Base-by-base conservation (phyloP, 805 yeast genomes). In the Candida gorgasii region DNA sequence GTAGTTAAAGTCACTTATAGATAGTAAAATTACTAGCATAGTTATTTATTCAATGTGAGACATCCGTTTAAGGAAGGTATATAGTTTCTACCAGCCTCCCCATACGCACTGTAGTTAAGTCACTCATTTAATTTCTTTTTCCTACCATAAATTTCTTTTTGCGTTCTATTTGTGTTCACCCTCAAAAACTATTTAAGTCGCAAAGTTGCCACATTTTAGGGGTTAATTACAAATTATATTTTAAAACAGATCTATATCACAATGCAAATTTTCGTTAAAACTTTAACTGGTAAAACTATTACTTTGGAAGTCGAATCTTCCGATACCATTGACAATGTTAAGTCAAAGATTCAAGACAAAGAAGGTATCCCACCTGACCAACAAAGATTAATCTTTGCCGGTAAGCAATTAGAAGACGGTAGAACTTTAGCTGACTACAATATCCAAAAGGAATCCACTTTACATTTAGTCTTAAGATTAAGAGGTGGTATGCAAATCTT, bases 351-450 rank as follows among this genome's bases (percentile, higher is more conserved):
- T 75, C 96, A 89, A 79, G 96, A 92, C 84, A 90, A 90, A 84
- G 98, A 92, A 76, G 97, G 97, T 72, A 92, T 92, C 61, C 98
- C 98, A 73, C 97, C 98, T 67, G 97, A 92, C 77, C 98, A 92
- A 76, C 98, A 92, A 80, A 89, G 99, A 81, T 86, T 93, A 68
- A 92, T 92, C 83, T 92, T 93, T 70, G 98, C 98, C 69, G 99
- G 99, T 81, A 92, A 92, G 84, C 99, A 92, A 80, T 87, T 92
- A 69, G 97, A 92, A 80, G 97, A 92, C 67, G 97, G 97, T 71
- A 89, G 98, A 83, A 93, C 98, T 59, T 81, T 92, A 63, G 86
- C 96, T 58, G 98, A 92, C 81, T 93, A 93, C 95, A 92, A 92
- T 89, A 93, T 92, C 78, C 98, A 92, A 80, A 92, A 92, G 86